phyloP scores from a whole-genome alignment of 2,329 filamentous ascomycete genomes.

The Talaromyces sp. region DNA sequence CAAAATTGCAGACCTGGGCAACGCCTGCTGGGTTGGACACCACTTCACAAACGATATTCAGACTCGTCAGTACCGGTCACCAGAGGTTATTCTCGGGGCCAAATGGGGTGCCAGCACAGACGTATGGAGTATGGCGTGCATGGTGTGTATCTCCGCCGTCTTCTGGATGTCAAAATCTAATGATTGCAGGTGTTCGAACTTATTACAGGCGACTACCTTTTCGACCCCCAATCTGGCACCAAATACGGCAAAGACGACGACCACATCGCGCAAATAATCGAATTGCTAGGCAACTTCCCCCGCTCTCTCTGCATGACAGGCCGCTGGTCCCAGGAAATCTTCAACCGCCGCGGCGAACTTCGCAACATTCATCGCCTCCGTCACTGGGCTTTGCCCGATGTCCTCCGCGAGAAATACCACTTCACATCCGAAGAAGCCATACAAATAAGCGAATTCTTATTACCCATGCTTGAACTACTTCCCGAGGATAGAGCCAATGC shows the following conservation, averaged over 20 bases:
- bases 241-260: slow-evolving; percentile 99
- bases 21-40: slow-evolving; percentile 97
- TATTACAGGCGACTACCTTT: slow-evolving; percentile 97
- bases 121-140: slow-evolving; percentile 98
- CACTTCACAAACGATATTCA: slow-evolving; percentile 99
- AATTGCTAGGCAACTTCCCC: slow-evolving; percentile 88
- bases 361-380: slow-evolving; percentile 95
- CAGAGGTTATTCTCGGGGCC: slow-evolving; percentile 90
- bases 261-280: slow-evolving; percentile 98
- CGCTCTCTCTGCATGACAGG: slow-evolving; percentile 87
- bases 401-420: slow-evolving; percentile 94
- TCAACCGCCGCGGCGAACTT: slow-evolving; percentile 94
- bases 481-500: slow-evolving; percentile 91
- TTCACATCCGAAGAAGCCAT: slow-evolving; percentile 79
- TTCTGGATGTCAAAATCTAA: not conserved
- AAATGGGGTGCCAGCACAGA: slow-evolving; percentile 99
- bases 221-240: slow-evolving; percentile 95
- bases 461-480: slow-evolving; percentile 85
- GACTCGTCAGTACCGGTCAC: slow-evolving; percentile 93
- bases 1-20: slow-evolving; percentile 97
- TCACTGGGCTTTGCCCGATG: slow-evolving; percentile 92
- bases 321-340: slow-evolving; percentile 98
- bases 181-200: slow-evolving; percentile 68
- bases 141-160: slow-evolving; percentile 61
- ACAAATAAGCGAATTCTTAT: slow-evolving; percentile 75